Evolutionary conservation across 768 basidiomycete species (phyloP).

Genomic region (Lepiota venenata): DNA sequence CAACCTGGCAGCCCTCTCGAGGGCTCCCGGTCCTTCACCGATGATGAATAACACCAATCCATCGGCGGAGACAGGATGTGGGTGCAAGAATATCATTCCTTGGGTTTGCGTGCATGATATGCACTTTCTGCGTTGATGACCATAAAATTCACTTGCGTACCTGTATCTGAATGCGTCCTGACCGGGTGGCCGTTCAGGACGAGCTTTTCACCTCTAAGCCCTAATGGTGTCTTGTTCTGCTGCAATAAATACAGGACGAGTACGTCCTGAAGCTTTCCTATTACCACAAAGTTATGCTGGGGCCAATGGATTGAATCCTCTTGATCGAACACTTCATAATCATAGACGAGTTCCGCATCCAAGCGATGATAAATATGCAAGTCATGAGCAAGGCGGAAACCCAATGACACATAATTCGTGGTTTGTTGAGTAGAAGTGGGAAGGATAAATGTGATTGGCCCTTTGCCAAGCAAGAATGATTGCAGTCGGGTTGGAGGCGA

Average conservation of each 20-base stretch:
- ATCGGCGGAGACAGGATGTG: slow-evolving; percentile 42
- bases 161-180: slow-evolving; percentile 23
- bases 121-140: background rate
- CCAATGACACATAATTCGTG: slow-evolving; percentile 43
- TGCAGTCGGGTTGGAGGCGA: slow-evolving; percentile 58
- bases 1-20: slow-evolving; percentile 68
- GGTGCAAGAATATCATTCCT: slow-evolving; percentile 50
- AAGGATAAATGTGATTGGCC: slow-evolving; percentile 56
- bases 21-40: slow-evolving; percentile 46
- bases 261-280: slow-evolving; percentile 39
- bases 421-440: slow-evolving; percentile 27
- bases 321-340: slow-evolving; percentile 30
- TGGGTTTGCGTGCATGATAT: slow-evolving; percentile 12
- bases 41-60: slow-evolving; percentile 48
- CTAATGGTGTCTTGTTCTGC: slow-evolving; percentile 28
- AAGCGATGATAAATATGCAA: slow-evolving; percentile 66
- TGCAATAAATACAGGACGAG: slow-evolving; percentile 31
- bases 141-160: slow-evolving; percentile 17
- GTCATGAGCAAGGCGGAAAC: slow-evolving; percentile 64
- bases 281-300: slow-evolving; percentile 54
- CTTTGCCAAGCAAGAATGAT: slow-evolving; percentile 52
- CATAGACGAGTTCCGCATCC: slow-evolving; percentile 57
- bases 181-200: slow-evolving; percentile 24
- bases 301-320: slow-evolving; percentile 21
- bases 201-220: slow-evolving; percentile 22